These are phyloP conservation scores for Brassica incana DNA, from an alignment of 345 rosid genomes.

Conservation along the genomic window DNA sequence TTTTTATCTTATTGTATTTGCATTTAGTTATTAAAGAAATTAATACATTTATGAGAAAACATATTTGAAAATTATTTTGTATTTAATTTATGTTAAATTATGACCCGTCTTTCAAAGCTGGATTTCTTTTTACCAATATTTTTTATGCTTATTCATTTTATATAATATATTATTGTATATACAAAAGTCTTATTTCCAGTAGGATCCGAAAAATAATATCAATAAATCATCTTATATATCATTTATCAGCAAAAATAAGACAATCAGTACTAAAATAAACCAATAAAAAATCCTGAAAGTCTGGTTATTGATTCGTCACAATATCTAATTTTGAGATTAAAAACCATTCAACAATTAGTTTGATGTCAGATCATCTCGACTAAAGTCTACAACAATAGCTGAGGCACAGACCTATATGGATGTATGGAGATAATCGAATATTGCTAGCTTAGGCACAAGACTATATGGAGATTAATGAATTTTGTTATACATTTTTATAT, in stretches of 20 bases:
- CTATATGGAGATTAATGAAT: slow-evolving; percentile 6
- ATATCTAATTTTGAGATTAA: background rate
- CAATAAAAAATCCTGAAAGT: background rate
- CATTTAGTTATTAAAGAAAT: too few species aligned
- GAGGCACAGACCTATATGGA: background rate
- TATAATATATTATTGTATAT: too few species aligned
- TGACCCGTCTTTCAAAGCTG: too few species aligned
- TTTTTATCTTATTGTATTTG: too few species aligned
- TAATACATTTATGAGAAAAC: too few species aligned
- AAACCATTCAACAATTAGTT: background rate
- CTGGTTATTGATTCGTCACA: background rate
- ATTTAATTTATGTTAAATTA: too few species aligned
- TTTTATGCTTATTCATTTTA: too few species aligned
- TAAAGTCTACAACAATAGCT: background rate
- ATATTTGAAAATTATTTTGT: too few species aligned
- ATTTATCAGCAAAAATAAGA: background rate
- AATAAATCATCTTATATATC: too few species aligned
- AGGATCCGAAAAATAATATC: too few species aligned
- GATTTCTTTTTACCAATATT: too few species aligned
- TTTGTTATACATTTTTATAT: background rate
- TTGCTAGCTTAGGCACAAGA: background rate
- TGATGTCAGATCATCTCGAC: background rate
- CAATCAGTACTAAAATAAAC: background rate
- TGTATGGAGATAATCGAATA: background rate
- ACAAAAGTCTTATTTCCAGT: too few species aligned